A percentile compares a stretch with the other conserved stretches of the same genome.
phyloP scores from a whole-genome alignment of 164 flowering plant genomes.

The Dillenia suffruticosa region DNA sequence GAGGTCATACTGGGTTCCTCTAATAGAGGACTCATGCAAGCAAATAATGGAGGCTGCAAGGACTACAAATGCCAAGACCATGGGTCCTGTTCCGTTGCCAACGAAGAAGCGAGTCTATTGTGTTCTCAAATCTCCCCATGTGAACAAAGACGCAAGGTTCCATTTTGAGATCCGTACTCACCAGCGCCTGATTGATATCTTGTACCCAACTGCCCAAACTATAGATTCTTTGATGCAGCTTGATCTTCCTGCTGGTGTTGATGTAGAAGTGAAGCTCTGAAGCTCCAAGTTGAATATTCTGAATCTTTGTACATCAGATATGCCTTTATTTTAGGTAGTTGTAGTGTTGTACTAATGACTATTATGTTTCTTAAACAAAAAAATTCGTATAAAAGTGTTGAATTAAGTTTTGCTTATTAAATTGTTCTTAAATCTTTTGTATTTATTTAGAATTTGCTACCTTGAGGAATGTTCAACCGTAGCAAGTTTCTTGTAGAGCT shows the following conservation, averaged over 20 bases:
- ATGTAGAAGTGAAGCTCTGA: slow-evolving; percentile 91
- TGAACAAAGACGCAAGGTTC: slow-evolving; percentile 93
- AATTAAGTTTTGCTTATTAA: no score
- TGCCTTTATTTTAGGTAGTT: no score
- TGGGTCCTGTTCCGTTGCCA: slow-evolving; percentile 96
- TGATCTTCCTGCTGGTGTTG: slow-evolving; percentile 95
- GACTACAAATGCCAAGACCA: slow-evolving; percentile 84
- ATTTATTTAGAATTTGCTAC: no score
- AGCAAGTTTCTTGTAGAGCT: no score
- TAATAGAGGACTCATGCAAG: slow-evolving; percentile 95
- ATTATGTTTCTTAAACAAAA: no score
- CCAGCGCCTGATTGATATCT: slow-evolving; percentile 88
- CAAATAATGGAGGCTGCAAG: slow-evolving; percentile 93
- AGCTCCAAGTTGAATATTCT: not conserved
- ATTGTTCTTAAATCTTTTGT: no score
- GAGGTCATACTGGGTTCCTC: slow-evolving; percentile 81
- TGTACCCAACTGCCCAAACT: slow-evolving; percentile 93
- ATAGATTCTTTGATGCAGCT: slow-evolving; percentile 95
- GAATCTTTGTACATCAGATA: no score
- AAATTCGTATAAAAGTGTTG: no score
- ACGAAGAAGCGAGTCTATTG: slow-evolving; percentile 82
- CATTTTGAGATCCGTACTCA: slow-evolving; percentile 96
- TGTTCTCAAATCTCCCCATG: slow-evolving; percentile 95
- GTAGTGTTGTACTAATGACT: no score
- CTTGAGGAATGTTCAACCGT: no score